Evolutionary conservation across 257 asterid genomes (phyloP), one percentile per base, ranked within the genome.

Genomic region (Gentiana straminea): DNA sequence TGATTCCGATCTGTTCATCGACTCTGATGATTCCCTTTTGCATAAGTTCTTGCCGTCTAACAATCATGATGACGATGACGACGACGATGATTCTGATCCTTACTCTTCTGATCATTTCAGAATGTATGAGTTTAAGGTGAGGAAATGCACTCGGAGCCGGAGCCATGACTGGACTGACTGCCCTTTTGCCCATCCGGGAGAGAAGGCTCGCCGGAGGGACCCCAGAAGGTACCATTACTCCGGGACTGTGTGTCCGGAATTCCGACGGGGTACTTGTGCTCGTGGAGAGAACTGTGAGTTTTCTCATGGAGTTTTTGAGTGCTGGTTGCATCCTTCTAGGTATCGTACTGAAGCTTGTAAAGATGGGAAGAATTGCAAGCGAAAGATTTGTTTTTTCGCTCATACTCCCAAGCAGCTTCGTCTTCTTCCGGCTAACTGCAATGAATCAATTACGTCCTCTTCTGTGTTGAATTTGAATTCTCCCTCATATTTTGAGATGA

Each of bases 131-230:
- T 92, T 92, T 52, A 92, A 92, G 81, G 94, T 92, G 7, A 68
- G 99, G 1, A 84, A 84, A 37, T 92, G 99, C 68, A 85, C 78
- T 0, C 86, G 99, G 2, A 88, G 91, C 80, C 81, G 97, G 1
- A 88, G 95, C 77, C 99, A 92, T 3, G 99, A 92, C 63, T 92
- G 99, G 99, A 92, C 94, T 8, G 99, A 92, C 64, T 92, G 99
- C 67, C 99, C 99, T 2, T 92, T 91, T 35, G 94, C 95, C 6
- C 97, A 91, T 24, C 98, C 95, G 0, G 98, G 98, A 3, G 98
- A 92, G 41, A 92, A 92, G 67, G 99, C 97, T 2, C 80, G 95
- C 1, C 61, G 99, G 35, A 72, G 99, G 45, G 99, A 92, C n/a
- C 99, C 99, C 0, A 57, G 97, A 8, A 67, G 84, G 73, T 85